Base-by-base conservation (phyloP, 2,329 filamentous ascomycete genomes). In the Cladosporium sphaerospermum region DNA sequence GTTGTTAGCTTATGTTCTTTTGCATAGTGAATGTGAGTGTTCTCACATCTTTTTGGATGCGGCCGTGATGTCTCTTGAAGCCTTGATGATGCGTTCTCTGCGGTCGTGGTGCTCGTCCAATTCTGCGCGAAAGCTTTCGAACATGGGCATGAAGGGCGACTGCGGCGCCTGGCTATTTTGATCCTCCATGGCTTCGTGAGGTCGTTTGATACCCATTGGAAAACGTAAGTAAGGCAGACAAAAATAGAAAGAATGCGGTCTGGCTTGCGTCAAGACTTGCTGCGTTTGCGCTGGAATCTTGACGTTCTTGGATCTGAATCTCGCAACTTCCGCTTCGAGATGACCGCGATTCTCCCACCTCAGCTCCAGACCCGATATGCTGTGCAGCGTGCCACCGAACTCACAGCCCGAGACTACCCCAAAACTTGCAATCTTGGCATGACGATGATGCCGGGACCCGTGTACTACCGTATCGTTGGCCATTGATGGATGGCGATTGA, bases 101-200 rank as follows among this genome's bases (percentile, higher is more conserved):
- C 93, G 85, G 71, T 97, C 93, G 70, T 99, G 89, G 68, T 97
- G 92, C 71, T 93, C 83, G 66, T 99, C 93, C 28, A 99, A 78
- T 71, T 96, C 91, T 64, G 86, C 79, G 48, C 91, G 85, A 69
- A 97, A 96, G 7, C 70, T 74, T 69, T 89, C 86, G 68, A 99
- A 99, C 79, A 97, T 90, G 59, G 84, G 68, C 56, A 79, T 68
- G 56, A 77, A 76, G 2, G 74, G 72, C 53, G 75, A 76, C 3
- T 67, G 59, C 18, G 54, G 41, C 39, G 41, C 33, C 54, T 56
- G 46, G 19, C 16, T 50, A 23, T 45, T 37, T 49, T 32, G 49
- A 16, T 39, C 36, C 31, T 31, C 49, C 55, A 57, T 57, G 32
- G 53, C 45, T 18, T 52, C 52, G 45, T 57, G 53, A n/a, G 55